Conservation (phyloP, 2,329 filamentous ascomycete species). For the Fusarium continuum region DNA sequence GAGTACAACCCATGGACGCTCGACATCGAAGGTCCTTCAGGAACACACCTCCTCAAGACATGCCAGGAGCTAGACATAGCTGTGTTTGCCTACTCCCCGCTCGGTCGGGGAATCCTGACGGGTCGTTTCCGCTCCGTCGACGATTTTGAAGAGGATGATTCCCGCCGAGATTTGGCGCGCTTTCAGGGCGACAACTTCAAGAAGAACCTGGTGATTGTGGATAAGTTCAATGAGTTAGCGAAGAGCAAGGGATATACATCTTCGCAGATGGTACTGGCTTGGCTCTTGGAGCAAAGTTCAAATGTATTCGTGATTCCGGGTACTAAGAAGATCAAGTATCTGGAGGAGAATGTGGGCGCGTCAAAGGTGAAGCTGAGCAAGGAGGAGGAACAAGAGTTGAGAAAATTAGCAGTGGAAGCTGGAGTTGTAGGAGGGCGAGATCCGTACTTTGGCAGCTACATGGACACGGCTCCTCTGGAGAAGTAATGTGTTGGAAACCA, state of each 20-base stretch:
- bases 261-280: slow-evolving; percentile 68
- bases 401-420: slow-evolving; percentile 42
- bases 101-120: slow-evolving; percentile 67
- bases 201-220: slow-evolving; percentile 65
- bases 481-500: neutral
- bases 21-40: slow-evolving; percentile 63
- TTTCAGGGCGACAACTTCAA: slow-evolving; percentile 43
- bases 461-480: slow-evolving; percentile 30
- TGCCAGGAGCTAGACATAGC: slow-evolving; percentile 65
- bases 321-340: slow-evolving; percentile 57
- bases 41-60: slow-evolving; percentile 60
- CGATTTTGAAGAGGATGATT: slow-evolving; percentile 53
- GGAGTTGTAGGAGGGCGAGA: slow-evolving; percentile 43
- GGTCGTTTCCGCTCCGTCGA: slow-evolving; percentile 57
- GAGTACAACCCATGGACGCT: slow-evolving; percentile 66
- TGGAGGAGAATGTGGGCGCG: slow-evolving; percentile 57
- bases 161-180: slow-evolving; percentile 22
- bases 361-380: slow-evolving; percentile 45
- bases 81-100: slow-evolving; percentile 66
- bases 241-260: slow-evolving; percentile 64
- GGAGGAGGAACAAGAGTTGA: slow-evolving; percentile 49
- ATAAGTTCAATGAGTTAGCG: slow-evolving; percentile 44
- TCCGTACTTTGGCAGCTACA: slow-evolving; percentile 26
- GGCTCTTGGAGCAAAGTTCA: slow-evolving; percentile 68
- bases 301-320: slow-evolving; percentile 69